Evolutionary conservation across 805 yeast species (phyloP).

Genomic region (Dipodascus albidus): DNA sequence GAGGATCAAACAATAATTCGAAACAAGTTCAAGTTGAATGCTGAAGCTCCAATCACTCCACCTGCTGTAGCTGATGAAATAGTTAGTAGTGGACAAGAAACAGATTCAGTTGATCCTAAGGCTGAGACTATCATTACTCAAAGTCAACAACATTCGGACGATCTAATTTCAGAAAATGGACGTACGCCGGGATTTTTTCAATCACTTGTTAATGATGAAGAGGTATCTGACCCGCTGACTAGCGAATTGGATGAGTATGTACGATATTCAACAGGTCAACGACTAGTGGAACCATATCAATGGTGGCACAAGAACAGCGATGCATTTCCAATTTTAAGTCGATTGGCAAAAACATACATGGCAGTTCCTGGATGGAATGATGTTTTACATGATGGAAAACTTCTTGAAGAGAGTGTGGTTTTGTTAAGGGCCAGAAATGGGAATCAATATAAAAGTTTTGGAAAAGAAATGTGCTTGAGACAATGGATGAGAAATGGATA

Average conservation of each 20-base stretch:
- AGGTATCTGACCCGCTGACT: neutral
- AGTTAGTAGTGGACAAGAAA: neutral
- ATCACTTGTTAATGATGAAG: neutral
- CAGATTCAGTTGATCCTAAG: neutral
- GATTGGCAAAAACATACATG: neutral
- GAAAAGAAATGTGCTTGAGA: conserved; percentile 1
- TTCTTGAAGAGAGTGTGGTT: neutral
- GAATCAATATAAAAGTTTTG: conserved; percentile 1
- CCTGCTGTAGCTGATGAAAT: neutral
- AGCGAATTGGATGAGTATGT: neutral
- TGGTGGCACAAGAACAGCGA: neutral
- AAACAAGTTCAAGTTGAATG: neutral
- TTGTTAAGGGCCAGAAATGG: neutral
- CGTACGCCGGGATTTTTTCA: neutral
- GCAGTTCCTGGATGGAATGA: neutral
- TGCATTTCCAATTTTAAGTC: neutral
- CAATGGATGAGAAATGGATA: conserved; percentile 1
- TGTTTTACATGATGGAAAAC: neutral
- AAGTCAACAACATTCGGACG: neutral
- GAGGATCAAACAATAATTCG: neutral
- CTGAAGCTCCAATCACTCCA: conserved; percentile 1
- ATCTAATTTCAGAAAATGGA: neutral
- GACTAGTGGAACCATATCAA: conserved; percentile 1
- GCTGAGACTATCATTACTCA: neutral
- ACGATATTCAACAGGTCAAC: neutral